These are phyloP conservation scores for Fomitopsis schrenkii DNA, from an alignment of 1,284 basidiomycete species.

Conservation along the genomic window DNA sequence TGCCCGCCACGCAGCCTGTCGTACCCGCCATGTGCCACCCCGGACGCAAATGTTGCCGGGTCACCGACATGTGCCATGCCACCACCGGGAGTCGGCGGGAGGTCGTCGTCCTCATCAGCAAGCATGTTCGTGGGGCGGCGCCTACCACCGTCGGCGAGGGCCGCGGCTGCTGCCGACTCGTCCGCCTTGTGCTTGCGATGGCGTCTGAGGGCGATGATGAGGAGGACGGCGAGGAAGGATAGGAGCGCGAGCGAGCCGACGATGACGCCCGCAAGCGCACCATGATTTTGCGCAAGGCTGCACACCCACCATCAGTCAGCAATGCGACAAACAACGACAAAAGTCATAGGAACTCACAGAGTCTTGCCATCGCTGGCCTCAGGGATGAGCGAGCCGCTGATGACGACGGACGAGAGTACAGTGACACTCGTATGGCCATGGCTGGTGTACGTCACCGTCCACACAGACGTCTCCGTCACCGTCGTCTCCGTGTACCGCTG, in stretches of 20 bases:
- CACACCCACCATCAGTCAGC: background rate
- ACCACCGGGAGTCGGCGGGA: background rate
- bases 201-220: slow-evolving; percentile 19
- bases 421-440: slow-evolving; percentile 9
- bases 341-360: slow-evolving; percentile 9
- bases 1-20: slow-evolving; percentile 14
- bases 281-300: slow-evolving; percentile 22
- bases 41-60: slow-evolving; percentile 4
- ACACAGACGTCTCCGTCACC: slow-evolving; percentile 16
- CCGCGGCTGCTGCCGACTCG: slow-evolving; percentile 15
- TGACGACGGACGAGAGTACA: slow-evolving; percentile 16
- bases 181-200: slow-evolving; percentile 17
- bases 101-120: slow-evolving; percentile 14
- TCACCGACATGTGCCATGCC: slow-evolving; percentile 11
- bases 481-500: background rate
- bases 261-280: slow-evolving; percentile 26
- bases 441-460: slow-evolving; percentile 15
- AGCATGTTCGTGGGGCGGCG: slow-evolving; percentile 11
- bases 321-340: background rate
- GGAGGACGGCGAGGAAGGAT: slow-evolving; percentile 16
- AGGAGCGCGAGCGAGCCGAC: slow-evolving; percentile 22
- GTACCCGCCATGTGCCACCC: slow-evolving; percentile 6
- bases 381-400: slow-evolving; percentile 22
- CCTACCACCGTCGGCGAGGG: slow-evolving; percentile 8
- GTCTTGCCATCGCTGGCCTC: slow-evolving; percentile 8